Base-by-base conservation (phyloP, 495 filamentous ascomycete genomes). In the Aspergillus funiculosus region DNA sequence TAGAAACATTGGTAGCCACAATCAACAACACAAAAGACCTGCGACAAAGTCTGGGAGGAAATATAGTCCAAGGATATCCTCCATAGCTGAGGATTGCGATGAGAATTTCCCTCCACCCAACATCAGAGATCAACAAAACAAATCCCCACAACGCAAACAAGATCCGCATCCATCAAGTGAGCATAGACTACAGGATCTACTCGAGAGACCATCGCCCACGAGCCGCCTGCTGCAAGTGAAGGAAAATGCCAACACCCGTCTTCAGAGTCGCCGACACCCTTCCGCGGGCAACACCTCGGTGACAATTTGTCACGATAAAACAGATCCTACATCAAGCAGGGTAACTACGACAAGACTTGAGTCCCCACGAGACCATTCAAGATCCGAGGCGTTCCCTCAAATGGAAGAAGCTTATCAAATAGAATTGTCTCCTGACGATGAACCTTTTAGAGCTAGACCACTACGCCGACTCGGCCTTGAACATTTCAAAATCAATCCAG, bases 401-500 rank as follows among this genome's bases (percentile, higher is more conserved):
- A 28, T 14, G 17, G 25, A 22, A 14, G 30, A 27, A 3, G 3
- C 7, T 24, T 39, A 43, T 31, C n/a, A 34, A 8, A 18, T 37
- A 4, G 43, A 60, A 15, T 39, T 59, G 24, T 43, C 32, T 9
- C 59, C 66, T 0, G 62, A 68, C 15, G 52, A 68, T 45, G 65
- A 67, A 41, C 69, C 60, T 17, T 72, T 80, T 20, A 73, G 84
- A 50, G 61, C 68, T 8, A 70, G 69, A 22, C 75, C 80, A 8
- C 51, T 79, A 5, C 60, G 71, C 1, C 61, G 67, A 27, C 69
- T 89, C 4, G 50, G 66, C 15, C 63, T 82, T 4, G 66, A 73
- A 2, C 81, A 94, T 67, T 96, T 98, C 73, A 92, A 84, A 59
- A 68, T 92, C 54, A 97, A 98, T 52, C 80, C 88, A 2, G 60